Evolutionary conservation across 441 rosid species (phyloP).

Genomic region (Aquilaria agallochum): DNA sequence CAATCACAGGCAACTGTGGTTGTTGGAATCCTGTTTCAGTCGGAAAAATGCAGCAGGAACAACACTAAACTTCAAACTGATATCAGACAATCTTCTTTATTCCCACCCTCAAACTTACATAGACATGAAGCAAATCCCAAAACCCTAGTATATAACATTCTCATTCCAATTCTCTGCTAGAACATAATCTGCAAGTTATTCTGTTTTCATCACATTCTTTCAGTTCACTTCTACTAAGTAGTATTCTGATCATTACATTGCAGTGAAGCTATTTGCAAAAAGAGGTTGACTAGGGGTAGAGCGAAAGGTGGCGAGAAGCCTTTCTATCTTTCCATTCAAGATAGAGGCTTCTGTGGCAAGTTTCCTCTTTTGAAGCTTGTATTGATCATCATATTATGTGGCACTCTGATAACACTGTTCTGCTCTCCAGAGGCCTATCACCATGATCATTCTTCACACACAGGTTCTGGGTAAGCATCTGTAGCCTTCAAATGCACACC

Average conservation of each 20-base stretch:
- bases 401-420: constrained; percentile 44
- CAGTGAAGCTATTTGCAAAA: constrained; percentile 79
- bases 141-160: no score
- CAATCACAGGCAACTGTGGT: no score
- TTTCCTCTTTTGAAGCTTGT: constrained; percentile 49
- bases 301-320: constrained; percentile 47
- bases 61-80: no score
- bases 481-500: background rate
- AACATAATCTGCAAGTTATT: no score
- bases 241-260: background rate
- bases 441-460: constrained; percentile 31
- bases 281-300: constrained; percentile 44
- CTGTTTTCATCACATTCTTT: no score
- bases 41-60: no score
- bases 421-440: constrained; percentile 44
- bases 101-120: no score
- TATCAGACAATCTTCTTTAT: no score
- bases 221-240: no score
- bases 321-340: constrained; percentile 43
- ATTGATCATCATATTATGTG: constrained; percentile 41
- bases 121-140: no score
- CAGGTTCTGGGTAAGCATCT: constrained; percentile 35
- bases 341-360: constrained; percentile 48
- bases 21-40: no score
- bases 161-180: no score